phyloP scores from a whole-genome alignment of 176 grass and related monocot species.

The Phragmites australis region DNA sequence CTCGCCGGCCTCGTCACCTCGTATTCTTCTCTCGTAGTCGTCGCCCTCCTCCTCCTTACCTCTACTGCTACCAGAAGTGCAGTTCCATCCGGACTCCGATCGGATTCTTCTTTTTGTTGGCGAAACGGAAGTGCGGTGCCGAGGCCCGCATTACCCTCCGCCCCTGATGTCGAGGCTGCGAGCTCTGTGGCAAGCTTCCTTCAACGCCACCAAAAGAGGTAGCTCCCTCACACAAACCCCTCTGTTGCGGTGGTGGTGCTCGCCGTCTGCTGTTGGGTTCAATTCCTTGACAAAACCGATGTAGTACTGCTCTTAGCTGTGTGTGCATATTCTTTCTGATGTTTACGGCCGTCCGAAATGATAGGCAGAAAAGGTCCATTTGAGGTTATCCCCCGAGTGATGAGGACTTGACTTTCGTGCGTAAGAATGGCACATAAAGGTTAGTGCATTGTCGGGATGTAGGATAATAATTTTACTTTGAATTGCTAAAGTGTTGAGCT shows the following conservation, averaged over 20 bases:
- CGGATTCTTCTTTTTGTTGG: not conserved
- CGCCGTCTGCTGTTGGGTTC: not conserved
- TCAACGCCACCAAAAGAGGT: slow-evolving; percentile 75
- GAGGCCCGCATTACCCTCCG: not conserved
- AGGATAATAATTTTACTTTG: slow-evolving; percentile 3
- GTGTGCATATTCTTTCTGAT: not conserved
- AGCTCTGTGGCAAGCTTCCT: slow-evolving; percentile 66
- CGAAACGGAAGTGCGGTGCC: not conserved
- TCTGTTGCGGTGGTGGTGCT: not conserved
- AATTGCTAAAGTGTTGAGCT: not conserved
- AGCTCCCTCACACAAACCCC: not conserved
- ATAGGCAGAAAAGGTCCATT: not conserved
- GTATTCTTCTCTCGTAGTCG: not conserved
- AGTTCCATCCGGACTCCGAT: not conserved
- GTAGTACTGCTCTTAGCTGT: not conserved
- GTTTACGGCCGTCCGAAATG: not conserved
- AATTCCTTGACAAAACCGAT: slow-evolving; percentile 1
- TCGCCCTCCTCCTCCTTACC: not conserved
- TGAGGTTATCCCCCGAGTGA: not conserved
- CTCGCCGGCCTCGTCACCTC: not conserved
- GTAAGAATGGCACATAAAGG: not conserved
- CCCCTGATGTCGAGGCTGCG: slow-evolving; percentile 63
- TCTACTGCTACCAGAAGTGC: not conserved
- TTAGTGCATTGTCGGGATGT: not conserved
- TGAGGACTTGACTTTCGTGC: not conserved